A percentile compares a stretch with the other conserved stretches of the same genome.
Conservation (phyloP, 31 red algal genomes). For the Bonnemaisonia californica region DNA sequence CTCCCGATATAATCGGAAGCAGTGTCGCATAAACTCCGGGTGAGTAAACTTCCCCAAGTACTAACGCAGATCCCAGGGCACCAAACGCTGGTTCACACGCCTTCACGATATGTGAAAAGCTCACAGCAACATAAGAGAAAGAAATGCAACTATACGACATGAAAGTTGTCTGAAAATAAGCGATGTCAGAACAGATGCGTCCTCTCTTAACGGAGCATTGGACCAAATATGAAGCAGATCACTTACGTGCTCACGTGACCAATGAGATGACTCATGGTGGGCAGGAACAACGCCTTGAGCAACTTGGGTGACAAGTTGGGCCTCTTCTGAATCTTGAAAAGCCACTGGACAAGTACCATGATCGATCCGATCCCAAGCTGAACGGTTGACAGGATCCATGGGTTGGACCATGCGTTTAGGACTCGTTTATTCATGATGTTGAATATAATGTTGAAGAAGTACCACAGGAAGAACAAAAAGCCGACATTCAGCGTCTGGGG, state of each 20-base stretch:
- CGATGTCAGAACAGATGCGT: slow-evolving; percentile 37
- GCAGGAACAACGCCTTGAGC: slow-evolving; percentile 62
- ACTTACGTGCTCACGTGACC: slow-evolving; percentile 83
- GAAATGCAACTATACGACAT: slow-evolving; percentile 49
- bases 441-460: slow-evolving; percentile 96
- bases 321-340: slow-evolving; percentile 44
- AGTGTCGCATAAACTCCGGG: slow-evolving; percentile 79
- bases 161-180: too few relatives aligned
- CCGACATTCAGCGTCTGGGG: slow-evolving; percentile 51
- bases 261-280: slow-evolving; percentile 70
- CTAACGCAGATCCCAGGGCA: slow-evolving; percentile 74
- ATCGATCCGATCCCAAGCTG: slow-evolving; percentile 78
- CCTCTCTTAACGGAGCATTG: too few relatives aligned
- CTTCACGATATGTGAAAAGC: slow-evolving; percentile 94
- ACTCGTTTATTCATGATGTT: slow-evolving; percentile 92
- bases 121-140: slow-evolving; percentile 80
- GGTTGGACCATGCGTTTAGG: slow-evolving; percentile 75
- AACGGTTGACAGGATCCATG: slow-evolving; percentile 78
- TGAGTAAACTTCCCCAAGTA: slow-evolving; percentile 69
- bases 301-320: slow-evolving; percentile 65
- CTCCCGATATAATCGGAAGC: slow-evolving; percentile 82
- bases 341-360: slow-evolving; percentile 73
- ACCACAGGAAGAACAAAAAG: slow-evolving; percentile 85
- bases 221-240: too few relatives aligned
- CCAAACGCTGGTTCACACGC: slow-evolving; percentile 83